phyloP scores from a whole-genome alignment of 306 rosid species.

The Quercus ilex region DNA sequence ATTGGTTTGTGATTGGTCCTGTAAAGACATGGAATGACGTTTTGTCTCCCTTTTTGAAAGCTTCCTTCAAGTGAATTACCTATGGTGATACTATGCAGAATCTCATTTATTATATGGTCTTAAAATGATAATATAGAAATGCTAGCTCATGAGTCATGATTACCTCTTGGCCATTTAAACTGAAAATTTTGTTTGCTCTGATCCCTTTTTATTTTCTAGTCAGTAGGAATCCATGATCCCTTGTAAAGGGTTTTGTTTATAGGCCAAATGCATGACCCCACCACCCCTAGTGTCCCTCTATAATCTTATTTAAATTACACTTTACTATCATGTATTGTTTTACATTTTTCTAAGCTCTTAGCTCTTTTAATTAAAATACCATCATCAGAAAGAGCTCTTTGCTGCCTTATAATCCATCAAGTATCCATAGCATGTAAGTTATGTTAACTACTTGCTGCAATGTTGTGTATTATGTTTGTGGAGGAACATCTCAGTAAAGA shows the following conservation, averaged over 20 bases:
- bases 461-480: neutral
- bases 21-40: too few species aligned
- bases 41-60: too few species aligned
- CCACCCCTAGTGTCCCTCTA: neutral
- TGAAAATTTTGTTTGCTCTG: neutral
- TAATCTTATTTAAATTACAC: neutral
- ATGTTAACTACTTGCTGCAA: neutral
- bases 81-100: neutral
- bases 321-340: neutral
- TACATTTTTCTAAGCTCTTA: neutral
- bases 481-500: neutral
- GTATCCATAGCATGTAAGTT: neutral
- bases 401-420: neutral
- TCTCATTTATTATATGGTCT: neutral
- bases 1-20: too few species aligned
- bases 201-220: neutral
- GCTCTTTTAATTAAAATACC: neutral
- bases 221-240: neutral
- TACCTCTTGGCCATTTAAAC: neutral
- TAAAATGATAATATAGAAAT: neutral
- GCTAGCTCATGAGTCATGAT: neutral
- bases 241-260: neutral
- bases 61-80: too few species aligned
- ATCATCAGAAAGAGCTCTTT: neutral
- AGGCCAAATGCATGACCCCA: neutral